A percentile compares a stretch with the other conserved stretches of the same genome.
phyloP scores from a whole-genome alignment of 2,329 filamentous ascomycete species.

The Talaromyces piceae region DNA sequence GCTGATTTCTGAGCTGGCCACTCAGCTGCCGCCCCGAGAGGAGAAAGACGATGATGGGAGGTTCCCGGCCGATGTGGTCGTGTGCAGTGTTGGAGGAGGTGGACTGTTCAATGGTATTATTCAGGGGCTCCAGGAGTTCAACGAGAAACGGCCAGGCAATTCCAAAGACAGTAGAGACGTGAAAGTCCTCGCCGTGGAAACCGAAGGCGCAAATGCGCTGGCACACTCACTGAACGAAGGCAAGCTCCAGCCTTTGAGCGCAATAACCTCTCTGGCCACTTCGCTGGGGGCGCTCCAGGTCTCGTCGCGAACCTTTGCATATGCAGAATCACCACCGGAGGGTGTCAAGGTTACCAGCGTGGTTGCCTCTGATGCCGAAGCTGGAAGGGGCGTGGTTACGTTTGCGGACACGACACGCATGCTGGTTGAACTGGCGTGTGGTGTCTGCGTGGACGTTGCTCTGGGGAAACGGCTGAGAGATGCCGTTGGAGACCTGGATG shows the following conservation, averaged over 20 bases:
- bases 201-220: conserved; percentile 62
- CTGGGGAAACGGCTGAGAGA: conserved; percentile 18
- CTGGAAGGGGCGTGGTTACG: conserved; percentile 63
- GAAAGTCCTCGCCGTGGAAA: conserved; percentile 63
- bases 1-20: conserved; percentile 29
- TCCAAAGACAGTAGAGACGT: conserved; percentile 13
- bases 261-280: conserved; percentile 66
- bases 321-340: conserved; percentile 40
- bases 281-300: conserved; percentile 63
- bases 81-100: conserved; percentile 72
- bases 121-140: conserved; percentile 46
- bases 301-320: conserved; percentile 55
- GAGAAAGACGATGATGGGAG: neutral
- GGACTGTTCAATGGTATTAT: conserved; percentile 68
- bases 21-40: conserved; percentile 24
- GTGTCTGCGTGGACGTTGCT: conserved; percentile 57
- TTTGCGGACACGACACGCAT: conserved; percentile 72
- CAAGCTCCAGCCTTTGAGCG: conserved; percentile 51
- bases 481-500: conserved; percentile 18
- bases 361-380: conserved; percentile 65
- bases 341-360: conserved; percentile 46
- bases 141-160: neutral
- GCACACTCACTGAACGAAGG: conserved; percentile 49
- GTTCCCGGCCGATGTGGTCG: conserved; percentile 56
- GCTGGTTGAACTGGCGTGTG: conserved; percentile 75